These are phyloP conservation scores for Mucor piriformis DNA, from an alignment of 371 early-diverging fungal species.

Conservation along the genomic window DNA sequence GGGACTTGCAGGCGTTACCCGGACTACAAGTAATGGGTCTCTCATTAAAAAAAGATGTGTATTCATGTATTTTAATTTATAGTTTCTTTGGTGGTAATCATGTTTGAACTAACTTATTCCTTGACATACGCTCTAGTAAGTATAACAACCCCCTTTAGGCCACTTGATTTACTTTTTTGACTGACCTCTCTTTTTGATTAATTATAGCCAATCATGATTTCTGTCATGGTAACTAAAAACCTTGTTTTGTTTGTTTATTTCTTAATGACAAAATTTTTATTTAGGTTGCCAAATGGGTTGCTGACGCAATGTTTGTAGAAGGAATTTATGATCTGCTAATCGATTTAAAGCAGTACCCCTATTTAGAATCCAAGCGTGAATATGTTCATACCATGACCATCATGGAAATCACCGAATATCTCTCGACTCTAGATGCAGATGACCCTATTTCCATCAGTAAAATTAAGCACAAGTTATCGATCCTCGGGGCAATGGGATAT, in stretches of 20 bases:
- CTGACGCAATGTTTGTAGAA: conserved; percentile 75
- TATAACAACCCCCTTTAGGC: background rate
- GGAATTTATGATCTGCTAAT: conserved; percentile 89
- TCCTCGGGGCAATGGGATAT: conserved; percentile 64
- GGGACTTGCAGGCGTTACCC: conserved; percentile 87
- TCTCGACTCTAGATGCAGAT: conserved; percentile 67
- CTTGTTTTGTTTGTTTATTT: background rate
- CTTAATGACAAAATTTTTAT: background rate
- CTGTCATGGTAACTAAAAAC: conserved; percentile 63
- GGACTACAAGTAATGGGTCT: conserved; percentile 86
- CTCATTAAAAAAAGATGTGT: no score
- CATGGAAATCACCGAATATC: conserved; percentile 38
- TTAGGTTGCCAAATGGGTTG: conserved; percentile 78
- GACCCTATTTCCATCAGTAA: conserved; percentile 59
- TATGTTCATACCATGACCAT: conserved; percentile 69
- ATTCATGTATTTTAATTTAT: background rate
- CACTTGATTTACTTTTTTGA: background rate
- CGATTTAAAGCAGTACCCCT: conserved; percentile 81
- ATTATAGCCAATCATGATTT: conserved; percentile 83
- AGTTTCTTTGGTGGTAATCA: conserved; percentile 90
- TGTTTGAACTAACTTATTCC: conserved; percentile 94
- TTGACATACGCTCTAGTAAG: conserved; percentile 67
- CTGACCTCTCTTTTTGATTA: background rate
- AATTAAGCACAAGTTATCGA: conserved; percentile 58
- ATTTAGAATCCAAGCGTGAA: conserved; percentile 80